phyloP scores from a whole-genome alignment of 176 grass and related monocot species.

The Avena insularis region DNA sequence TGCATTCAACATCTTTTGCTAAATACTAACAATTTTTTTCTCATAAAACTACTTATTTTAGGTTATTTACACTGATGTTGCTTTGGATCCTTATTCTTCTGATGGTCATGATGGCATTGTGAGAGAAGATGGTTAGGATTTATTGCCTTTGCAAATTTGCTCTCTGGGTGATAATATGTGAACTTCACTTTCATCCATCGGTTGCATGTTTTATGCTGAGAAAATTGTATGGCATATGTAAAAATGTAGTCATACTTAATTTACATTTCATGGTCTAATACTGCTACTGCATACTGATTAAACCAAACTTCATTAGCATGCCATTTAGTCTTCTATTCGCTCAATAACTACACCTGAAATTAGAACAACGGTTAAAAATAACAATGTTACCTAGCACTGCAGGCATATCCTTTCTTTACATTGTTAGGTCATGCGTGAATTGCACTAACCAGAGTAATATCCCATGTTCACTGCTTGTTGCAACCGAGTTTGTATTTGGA shows the following conservation, averaged over 20 bases:
- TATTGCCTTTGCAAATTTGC: not conserved
- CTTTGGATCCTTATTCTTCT: constrained; percentile 95
- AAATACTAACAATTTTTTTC: too few relatives aligned
- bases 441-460: not conserved
- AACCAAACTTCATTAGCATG: not conserved
- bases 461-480: not conserved
- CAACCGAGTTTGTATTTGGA: not conserved
- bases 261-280: not conserved
- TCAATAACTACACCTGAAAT: not conserved
- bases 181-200: not conserved
- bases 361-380: not conserved
- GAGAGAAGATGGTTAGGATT: constrained; percentile 85
- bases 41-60: not conserved
- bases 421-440: not conserved
- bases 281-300: not conserved
- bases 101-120: constrained; percentile 99
- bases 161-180: not conserved
- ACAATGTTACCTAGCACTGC: not conserved
- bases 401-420: not conserved
- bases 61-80: constrained; percentile 95
- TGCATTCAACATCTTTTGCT: not conserved
- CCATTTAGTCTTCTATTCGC: not conserved
- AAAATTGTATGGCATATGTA: not conserved
- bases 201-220: not conserved
- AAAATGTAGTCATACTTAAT: not conserved